A percentile compares a stretch with the other conserved stretches of the same genome.
These are phyloP conservation scores for Chalaropsis thielavioides DNA, from an alignment of 2,329 filamentous ascomycete genomes.

Conservation along the genomic window DNA sequence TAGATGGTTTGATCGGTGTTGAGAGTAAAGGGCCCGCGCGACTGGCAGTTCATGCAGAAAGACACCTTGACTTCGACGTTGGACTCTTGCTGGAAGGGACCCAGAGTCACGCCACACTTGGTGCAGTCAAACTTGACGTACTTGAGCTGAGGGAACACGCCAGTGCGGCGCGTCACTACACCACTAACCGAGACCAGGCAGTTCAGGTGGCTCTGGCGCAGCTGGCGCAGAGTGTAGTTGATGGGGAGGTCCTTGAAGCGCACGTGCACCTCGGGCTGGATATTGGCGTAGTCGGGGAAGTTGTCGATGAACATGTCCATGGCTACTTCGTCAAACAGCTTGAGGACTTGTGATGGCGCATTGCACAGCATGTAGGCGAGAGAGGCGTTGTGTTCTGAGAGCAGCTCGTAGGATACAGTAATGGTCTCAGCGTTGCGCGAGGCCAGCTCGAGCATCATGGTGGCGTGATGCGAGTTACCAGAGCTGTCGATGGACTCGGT, in stretches of 20 bases:
- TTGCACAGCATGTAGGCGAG: slow-evolving; percentile 94
- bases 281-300: slow-evolving; percentile 94
- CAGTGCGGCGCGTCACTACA: slow-evolving; percentile 84
- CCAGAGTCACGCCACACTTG: slow-evolving; percentile 82
- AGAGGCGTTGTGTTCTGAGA: slow-evolving; percentile 80
- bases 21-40: slow-evolving; percentile 81
- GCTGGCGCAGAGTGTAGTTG: slow-evolving; percentile 84
- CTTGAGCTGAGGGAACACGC: slow-evolving; percentile 94
- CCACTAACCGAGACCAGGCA: slow-evolving; percentile 87
- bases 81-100: slow-evolving; percentile 94
- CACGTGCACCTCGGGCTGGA: slow-evolving; percentile 94
- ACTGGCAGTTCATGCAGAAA: slow-evolving; percentile 94
- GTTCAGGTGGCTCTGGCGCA: slow-evolving; percentile 91
- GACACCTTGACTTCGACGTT: slow-evolving; percentile 92
- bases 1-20: slow-evolving; percentile 98
- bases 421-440: slow-evolving; percentile 93
- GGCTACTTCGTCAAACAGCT: slow-evolving; percentile 90
- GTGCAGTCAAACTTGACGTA: slow-evolving; percentile 96
- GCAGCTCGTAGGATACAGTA: slow-evolving; percentile 88
- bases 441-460: slow-evolving; percentile 85
- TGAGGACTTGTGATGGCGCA: slow-evolving; percentile 84
- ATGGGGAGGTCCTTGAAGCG: slow-evolving; percentile 91
- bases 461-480: slow-evolving; percentile 85
- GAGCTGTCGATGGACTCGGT: slow-evolving; percentile 88
- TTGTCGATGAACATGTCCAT: slow-evolving; percentile 93